These are phyloP conservation scores for Dactylis glomerata DNA, from an alignment of 176 grass and related monocot species.

Conservation along the genomic window DNA sequence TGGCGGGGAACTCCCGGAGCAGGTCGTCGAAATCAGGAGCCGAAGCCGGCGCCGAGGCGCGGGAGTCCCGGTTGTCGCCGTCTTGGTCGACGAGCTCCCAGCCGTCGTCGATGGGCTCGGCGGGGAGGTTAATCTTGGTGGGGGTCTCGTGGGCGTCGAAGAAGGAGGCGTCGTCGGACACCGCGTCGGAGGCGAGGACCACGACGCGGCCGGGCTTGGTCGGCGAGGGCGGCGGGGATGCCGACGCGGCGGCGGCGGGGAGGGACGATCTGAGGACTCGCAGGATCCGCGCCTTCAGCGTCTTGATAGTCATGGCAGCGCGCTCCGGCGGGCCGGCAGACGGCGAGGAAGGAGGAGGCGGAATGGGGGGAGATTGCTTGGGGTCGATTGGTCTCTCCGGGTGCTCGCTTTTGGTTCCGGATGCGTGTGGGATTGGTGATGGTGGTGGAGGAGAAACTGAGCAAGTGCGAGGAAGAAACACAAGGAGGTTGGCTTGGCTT, in stretches of 20 bases:
- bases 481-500: background rate
- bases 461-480: background rate
- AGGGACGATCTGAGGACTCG: constrained; percentile 43
- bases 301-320: constrained; percentile 45
- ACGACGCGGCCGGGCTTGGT: constrained; percentile 13
- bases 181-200: constrained; percentile 22
- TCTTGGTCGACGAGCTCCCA: constrained; percentile 29
- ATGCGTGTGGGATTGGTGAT: constrained; percentile 47
- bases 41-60: background rate
- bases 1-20: constrained; percentile 35
- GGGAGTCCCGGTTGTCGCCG: background rate
- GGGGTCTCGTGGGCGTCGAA: constrained; percentile 34
- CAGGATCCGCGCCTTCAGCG: constrained; percentile 52
- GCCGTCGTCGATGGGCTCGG: background rate
- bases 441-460: constrained; percentile 16
- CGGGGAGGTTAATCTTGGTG: background rate
- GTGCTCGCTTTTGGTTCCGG: background rate
- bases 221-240: constrained; percentile 39
- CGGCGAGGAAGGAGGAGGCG: background rate
- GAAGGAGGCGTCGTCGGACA: constrained; percentile 40
- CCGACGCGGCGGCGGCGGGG: background rate
- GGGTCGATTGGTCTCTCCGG: background rate
- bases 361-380: background rate
- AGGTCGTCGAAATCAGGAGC: background rate
- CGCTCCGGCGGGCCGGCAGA: background rate